phyloP scores from a whole-genome alignment of 495 filamentous ascomycete species.

The Neurospora sp. region DNA sequence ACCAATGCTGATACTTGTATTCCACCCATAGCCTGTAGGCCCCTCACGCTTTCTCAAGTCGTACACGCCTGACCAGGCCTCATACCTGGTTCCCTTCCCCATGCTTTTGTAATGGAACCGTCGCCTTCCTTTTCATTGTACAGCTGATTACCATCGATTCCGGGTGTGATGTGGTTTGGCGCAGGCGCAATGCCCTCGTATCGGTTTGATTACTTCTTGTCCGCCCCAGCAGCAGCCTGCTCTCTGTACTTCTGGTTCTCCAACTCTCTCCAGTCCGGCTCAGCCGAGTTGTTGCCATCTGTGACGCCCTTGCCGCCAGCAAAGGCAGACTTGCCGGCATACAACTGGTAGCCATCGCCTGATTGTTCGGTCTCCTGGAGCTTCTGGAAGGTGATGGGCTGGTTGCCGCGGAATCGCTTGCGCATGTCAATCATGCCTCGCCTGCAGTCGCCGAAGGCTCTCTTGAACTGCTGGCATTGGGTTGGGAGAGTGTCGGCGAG shows the following conservation, averaged over 20 bases:
- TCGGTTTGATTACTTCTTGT: slow-evolving; percentile 10
- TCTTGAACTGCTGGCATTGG: slow-evolving; percentile 85
- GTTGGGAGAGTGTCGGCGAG: slow-evolving; percentile 67
- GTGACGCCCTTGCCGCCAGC: slow-evolving; percentile 39
- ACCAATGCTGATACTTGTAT: not conserved
- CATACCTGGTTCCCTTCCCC: not conserved
- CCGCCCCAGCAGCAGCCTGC: slow-evolving; percentile 12
- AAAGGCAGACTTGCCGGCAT: slow-evolving; percentile 69
- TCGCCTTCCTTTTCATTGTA: not conserved
- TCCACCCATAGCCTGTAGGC: not conserved
- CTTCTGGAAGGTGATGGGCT: slow-evolving; percentile 56
- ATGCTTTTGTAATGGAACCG: not conserved
- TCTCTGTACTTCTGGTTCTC: slow-evolving; percentile 44
- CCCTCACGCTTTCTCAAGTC: not conserved
- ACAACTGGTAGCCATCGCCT: slow-evolving; percentile 54
- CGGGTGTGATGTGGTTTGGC: not conserved
- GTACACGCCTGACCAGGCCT: not conserved
- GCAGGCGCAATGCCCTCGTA: not conserved
- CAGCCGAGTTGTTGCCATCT: slow-evolving; percentile 39
- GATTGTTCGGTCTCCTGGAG: slow-evolving; percentile 50
- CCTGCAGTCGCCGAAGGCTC: slow-evolving; percentile 89
- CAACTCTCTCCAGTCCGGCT: slow-evolving; percentile 43
- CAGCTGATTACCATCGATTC: not conserved
- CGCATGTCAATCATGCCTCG: slow-evolving; percentile 97
- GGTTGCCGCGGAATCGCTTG: slow-evolving; percentile 95